Base-by-base conservation (phyloP, 2,329 filamentous ascomycete species). In the Paraphaeosphaeria sporulosa region DNA sequence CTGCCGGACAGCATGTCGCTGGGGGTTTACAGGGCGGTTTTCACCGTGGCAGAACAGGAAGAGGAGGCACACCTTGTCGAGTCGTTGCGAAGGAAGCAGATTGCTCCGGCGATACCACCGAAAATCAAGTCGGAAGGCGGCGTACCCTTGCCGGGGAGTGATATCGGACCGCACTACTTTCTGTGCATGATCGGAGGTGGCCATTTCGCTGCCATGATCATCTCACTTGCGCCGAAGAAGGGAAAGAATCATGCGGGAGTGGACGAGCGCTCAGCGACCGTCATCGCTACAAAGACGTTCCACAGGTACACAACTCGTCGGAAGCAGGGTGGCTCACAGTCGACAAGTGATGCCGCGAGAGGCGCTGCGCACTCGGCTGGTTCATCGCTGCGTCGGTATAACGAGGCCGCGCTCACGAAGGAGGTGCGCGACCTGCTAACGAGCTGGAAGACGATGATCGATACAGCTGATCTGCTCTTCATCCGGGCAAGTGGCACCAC, bases 101-200 rank as follows among this genome's bases (percentile, higher is more conserved):
- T 97, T 1, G 82, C 86, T 3, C 89, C 92, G 0, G 86, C 82
- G 56, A 77, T 82, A 36, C 76, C 78, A 81, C 71, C 76, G 3
- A 74, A 72, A 27, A 69, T 79, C 23, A 77, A 85, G 62, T 81
- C 85, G 1, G 79, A 83, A 40, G 87, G 87, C 58, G 88, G 89
- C 50, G 86, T 87, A 2, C 81, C 82, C 17, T 77, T 87, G 5
- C 82, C 85, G 2, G 80, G 83, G 1, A 79, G 85, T 10, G 87
- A 90, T 72, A 87, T 88, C 25, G 89, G 90, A 8, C 92, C 93
- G 2, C 94, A 98, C 74, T 88, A 97, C 52, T 98, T 99, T 74
- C 86, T 99, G 50, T 98, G 94, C 79, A 99, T 99, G 95, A 96
- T 99, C 53, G 95, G 95, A 25, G 95, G 95, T 61, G 95, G 95